These are phyloP conservation scores for Xanthoceras sorbifolium DNA, from an alignment of 345 rosid species.

Conservation along the genomic window DNA sequence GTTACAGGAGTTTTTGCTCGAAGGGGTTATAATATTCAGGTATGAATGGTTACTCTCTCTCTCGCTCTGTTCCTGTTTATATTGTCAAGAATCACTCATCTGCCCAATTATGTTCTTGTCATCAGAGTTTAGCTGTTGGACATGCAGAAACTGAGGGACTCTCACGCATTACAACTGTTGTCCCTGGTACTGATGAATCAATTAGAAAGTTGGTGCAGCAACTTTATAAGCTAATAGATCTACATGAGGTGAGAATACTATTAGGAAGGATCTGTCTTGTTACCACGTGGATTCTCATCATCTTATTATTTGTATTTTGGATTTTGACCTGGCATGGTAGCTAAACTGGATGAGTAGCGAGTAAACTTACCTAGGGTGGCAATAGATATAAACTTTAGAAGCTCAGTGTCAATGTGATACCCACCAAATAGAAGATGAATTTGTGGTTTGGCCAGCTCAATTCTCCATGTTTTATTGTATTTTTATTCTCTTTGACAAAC, in stretches of 20 bases:
- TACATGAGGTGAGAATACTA: conserved; percentile 59
- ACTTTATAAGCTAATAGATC: conserved; percentile 53
- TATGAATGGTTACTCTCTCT: conserved; percentile 18
- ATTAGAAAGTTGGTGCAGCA: conserved; percentile 67
- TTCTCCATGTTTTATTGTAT: not conserved
- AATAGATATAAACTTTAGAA: not conserved
- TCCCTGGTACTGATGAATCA: conserved; percentile 69
- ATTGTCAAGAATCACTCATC: not conserved
- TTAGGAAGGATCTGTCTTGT: not conserved
- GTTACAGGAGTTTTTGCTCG: conserved; percentile 74
- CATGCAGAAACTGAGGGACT: conserved; percentile 62
- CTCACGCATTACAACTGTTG: conserved; percentile 69
- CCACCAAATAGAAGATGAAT: not conserved
- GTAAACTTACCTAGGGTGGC: not conserved
- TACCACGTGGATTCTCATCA: not conserved
- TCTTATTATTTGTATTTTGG: not conserved
- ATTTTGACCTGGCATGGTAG: not conserved
- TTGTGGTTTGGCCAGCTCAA: not conserved
- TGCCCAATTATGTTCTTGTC: conserved; percentile 18
- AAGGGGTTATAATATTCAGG: conserved; percentile 82
- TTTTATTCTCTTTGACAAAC: too few relatives aligned
- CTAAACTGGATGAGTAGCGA: not conserved
- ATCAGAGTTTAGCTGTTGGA: conserved; percentile 73
- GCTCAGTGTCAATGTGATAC: not conserved
- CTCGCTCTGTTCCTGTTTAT: not conserved